These are phyloP conservation scores for Asterochloris sp. DNA, from an alignment of 139 green algal species.

Conservation along the genomic window DNA sequence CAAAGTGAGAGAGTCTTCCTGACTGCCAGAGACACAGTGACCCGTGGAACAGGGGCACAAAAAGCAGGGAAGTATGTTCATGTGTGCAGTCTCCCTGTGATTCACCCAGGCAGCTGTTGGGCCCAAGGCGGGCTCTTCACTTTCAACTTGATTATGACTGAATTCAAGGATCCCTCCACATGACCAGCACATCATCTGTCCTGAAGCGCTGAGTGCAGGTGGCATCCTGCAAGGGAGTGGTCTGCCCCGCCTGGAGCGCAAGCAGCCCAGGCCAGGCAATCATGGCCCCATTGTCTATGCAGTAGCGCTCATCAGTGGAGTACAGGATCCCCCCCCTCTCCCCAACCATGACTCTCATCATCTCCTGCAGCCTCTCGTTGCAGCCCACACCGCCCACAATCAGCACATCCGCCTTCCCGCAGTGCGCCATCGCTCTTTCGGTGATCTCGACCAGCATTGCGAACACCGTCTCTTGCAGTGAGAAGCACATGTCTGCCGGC, in stretches of 20 bases:
- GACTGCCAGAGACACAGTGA: no score
- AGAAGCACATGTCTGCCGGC: slow-evolving; percentile 83
- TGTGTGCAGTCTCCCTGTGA: no score
- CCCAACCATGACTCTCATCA: slow-evolving; percentile 42
- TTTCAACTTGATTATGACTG: no score
- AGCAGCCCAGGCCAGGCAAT: slow-evolving; percentile 89
- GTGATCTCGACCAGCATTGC: slow-evolving; percentile 95
- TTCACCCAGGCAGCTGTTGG: no score
- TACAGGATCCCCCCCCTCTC: slow-evolving; percentile 69
- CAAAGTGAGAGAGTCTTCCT: no score
- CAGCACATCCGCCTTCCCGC: slow-evolving; percentile 69
- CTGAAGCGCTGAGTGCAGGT: slow-evolving; percentile 83
- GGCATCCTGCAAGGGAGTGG: slow-evolving; percentile 55
- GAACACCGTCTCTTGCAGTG: slow-evolving; percentile 89
- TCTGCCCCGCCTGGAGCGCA: slow-evolving; percentile 51
- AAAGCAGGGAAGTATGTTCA: no score
- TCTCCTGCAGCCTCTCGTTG: slow-evolving; percentile 74
- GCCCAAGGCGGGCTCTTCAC: no score
- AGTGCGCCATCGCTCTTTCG: slow-evolving; percentile 90
- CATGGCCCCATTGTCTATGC: slow-evolving; percentile 95
- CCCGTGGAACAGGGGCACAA: no score
- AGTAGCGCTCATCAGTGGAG: slow-evolving; percentile 70
- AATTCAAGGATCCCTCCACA: slow-evolving; percentile 50
- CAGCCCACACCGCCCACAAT: slow-evolving; percentile 92
- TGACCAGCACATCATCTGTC: slow-evolving; percentile 79